phyloP scores from a whole-genome alignment of 2,329 filamentous ascomycete species.

The Colletotrichum euphorbiae region DNA sequence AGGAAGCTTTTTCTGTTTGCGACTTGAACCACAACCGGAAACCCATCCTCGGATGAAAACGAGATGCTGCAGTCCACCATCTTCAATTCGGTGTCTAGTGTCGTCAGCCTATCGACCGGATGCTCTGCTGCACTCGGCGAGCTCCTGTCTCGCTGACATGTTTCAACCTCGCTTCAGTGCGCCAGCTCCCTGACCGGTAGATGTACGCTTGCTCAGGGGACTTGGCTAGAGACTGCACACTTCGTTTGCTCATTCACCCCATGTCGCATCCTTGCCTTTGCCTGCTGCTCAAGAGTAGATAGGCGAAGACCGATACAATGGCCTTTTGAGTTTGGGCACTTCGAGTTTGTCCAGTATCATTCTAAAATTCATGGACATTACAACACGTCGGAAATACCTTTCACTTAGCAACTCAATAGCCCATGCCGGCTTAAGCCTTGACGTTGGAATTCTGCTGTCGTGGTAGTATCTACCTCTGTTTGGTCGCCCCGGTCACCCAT shows the following conservation, averaged over 20 bases:
- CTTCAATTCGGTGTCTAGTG: background rate
- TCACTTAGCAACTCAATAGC: background rate
- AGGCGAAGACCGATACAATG: conserved; percentile 10
- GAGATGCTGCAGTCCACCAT: background rate
- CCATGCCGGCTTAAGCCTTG: background rate
- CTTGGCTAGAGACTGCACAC: no score
- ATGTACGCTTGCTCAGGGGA: background rate
- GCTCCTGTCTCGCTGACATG: conserved; percentile 27
- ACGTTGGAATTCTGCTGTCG: conserved; percentile 3
- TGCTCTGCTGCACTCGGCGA: conserved; percentile 28
- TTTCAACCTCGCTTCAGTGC: conserved; percentile 5
- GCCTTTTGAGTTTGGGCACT: background rate
- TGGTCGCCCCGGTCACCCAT: background rate
- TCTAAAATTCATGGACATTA: background rate
- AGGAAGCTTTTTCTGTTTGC: conserved; percentile 29
- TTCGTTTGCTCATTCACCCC: background rate
- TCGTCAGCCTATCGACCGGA: background rate
- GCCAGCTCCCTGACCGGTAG: conserved; percentile 9
- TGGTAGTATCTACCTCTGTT: no score
- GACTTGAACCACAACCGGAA: conserved; percentile 3
- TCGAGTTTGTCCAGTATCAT: background rate
- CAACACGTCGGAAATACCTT: background rate
- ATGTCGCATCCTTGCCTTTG: background rate
- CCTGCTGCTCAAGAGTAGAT: background rate
- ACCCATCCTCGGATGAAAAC: conserved; percentile 22